phyloP scores from a whole-genome alignment of 2,329 filamentous ascomycete genomes.

The Dactylellina sp. region DNA sequence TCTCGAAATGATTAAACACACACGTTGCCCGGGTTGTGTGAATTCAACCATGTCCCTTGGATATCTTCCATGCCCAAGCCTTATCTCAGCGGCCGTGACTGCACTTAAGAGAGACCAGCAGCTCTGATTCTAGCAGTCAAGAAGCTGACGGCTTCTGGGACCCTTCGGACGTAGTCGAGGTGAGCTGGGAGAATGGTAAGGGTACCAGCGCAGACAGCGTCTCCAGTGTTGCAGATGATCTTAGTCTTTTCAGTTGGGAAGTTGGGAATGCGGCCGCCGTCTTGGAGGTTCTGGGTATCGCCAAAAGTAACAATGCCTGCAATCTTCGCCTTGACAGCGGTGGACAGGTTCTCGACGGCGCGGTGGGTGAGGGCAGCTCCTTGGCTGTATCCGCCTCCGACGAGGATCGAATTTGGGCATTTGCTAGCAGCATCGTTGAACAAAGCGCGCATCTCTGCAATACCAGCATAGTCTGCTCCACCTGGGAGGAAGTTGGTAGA shows the following conservation, averaged over 20 bases:
- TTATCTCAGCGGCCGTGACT: neutral
- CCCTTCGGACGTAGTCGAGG: conserved; percentile 62
- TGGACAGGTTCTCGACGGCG: conserved; percentile 60
- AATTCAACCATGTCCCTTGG: conserved; percentile 25
- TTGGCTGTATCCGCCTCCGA: conserved; percentile 65
- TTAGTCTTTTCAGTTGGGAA: conserved; percentile 63
- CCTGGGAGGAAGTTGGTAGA: conserved; percentile 62
- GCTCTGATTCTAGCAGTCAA: conserved; percentile 40
- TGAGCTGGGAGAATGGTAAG: conserved; percentile 63
- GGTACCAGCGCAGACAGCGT: conserved; percentile 64
- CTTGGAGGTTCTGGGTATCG: conserved; percentile 66
- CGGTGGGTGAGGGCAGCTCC: conserved; percentile 61
- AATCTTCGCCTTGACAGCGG: conserved; percentile 62
- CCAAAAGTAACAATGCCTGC: conserved; percentile 64
- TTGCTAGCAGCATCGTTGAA: conserved; percentile 63
- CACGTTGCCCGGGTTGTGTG: conserved; percentile 46
- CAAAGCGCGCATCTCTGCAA: conserved; percentile 62
- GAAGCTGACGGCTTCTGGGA: conserved; percentile 45
- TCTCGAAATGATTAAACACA: conserved; percentile 3
- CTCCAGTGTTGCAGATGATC: conserved; percentile 64
- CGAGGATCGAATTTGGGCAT: conserved; percentile 63
- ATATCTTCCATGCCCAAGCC: neutral
- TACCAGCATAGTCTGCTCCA: conserved; percentile 62
- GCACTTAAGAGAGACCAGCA: conserved; percentile 27
- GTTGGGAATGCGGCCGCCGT: conserved; percentile 64